Evolutionary conservation across 495 filamentous ascomycete genomes (phyloP).

Genomic region (Letharia lupina): DNA sequence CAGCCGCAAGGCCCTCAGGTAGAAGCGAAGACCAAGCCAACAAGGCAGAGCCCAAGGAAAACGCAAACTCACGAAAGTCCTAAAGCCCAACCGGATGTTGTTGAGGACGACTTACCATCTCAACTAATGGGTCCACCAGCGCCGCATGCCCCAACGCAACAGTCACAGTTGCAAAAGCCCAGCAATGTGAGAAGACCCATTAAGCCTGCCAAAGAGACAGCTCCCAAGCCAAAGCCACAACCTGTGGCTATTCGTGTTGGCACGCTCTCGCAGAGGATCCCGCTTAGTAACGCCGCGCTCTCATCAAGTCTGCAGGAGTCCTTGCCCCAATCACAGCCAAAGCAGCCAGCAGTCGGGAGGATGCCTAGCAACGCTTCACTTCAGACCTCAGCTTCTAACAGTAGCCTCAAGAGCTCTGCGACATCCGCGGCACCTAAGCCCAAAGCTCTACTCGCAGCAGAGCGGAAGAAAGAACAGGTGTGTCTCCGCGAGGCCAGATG

Average conservation of each 20-base stretch:
- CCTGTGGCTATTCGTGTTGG: constrained; percentile 75
- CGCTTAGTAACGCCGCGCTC: constrained; percentile 49
- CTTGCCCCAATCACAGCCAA: constrained; percentile 41
- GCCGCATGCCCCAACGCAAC: constrained; percentile 37
- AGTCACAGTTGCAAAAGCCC: constrained; percentile 40
- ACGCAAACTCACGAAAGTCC: constrained; percentile 32
- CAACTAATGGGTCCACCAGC: constrained; percentile 45
- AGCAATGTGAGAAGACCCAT: constrained; percentile 52
- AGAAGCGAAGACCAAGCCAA: constrained; percentile 34
- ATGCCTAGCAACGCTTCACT: constrained; percentile 65
- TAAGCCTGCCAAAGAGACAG: constrained; percentile 60
- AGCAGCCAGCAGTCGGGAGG: constrained; percentile 42
- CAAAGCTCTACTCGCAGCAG: constrained; percentile 57
- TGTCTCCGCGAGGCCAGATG: constrained; percentile 11
- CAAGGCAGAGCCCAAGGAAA: constrained; percentile 45
- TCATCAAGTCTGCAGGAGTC: constrained; percentile 55
- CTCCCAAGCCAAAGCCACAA: constrained; percentile 59
- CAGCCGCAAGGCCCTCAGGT: constrained; percentile 4
- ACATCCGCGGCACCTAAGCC: constrained; percentile 50
- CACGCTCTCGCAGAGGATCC: constrained; percentile 59
- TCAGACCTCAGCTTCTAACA: constrained; percentile 53
- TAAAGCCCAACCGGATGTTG: constrained; percentile 14
- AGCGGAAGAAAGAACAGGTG: constrained; percentile 63
- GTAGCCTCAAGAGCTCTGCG: constrained; percentile 60
- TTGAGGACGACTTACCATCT: constrained; percentile 40